These are phyloP conservation scores for Rutidosis leptorrhynchoides DNA, from an alignment of 129 eudicot species.

Conservation along the genomic window DNA sequence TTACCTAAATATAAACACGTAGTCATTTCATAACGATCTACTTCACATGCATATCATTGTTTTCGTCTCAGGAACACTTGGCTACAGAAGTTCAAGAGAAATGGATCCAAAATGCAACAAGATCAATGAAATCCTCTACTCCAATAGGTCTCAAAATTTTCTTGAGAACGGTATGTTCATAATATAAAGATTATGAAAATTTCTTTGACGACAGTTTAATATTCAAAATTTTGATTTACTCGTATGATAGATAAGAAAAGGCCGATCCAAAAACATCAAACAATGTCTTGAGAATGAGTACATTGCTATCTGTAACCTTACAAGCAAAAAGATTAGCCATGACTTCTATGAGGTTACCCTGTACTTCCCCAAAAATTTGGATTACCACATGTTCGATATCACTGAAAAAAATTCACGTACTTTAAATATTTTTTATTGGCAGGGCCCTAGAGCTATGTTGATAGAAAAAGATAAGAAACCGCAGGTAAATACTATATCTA, in stretches of 20 bases:
- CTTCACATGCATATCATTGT: neutral
- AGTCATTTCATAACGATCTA: neutral
- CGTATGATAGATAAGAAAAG: constrained; percentile 31
- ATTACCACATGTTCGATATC: constrained; percentile 4
- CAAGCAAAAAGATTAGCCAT: constrained; percentile 16
- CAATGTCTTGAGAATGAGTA: constrained; percentile 31
- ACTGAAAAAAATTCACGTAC: neutral
- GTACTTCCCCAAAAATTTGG: neutral
- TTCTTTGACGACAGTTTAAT: neutral
- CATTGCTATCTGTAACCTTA: constrained; percentile 21
- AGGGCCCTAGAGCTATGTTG: constrained; percentile 44
- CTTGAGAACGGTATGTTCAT: constrained; percentile 31
- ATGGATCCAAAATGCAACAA: constrained; percentile 39
- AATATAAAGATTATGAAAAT: neutral
- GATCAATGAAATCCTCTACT: constrained; percentile 35
- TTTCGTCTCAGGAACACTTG: constrained; percentile 25
- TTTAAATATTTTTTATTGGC: neutral
- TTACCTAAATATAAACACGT: neutral
- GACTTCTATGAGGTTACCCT: constrained; percentile 36
- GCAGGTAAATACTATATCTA: constrained; percentile 22
- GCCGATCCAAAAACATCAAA: constrained; percentile 25
- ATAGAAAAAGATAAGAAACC: constrained; percentile 39
- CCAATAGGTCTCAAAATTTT: constrained; percentile 45
- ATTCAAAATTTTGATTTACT: neutral
- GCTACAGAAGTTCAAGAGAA: constrained; percentile 29